These are phyloP conservation scores for Monilinia fructicola DNA, from an alignment of 2,329 filamentous ascomycete genomes.

Conservation along the genomic window DNA sequence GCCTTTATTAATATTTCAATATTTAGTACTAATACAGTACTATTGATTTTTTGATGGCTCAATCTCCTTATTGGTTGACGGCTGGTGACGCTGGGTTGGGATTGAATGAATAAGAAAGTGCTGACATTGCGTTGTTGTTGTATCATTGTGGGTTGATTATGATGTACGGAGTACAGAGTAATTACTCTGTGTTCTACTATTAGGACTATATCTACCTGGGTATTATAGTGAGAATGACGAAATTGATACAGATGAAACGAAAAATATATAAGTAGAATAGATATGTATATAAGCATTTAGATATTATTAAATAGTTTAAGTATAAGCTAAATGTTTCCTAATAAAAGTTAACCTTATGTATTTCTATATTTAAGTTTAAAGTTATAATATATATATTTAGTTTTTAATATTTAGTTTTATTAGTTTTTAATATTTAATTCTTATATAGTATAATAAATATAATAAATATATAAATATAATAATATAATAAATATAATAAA, in stretches of 20 bases:
- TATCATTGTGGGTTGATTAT: background rate
- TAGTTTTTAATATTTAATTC: too few species aligned
- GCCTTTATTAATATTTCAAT: background rate
- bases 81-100: background rate
- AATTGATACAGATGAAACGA: conserved; percentile 14
- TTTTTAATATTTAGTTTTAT: too few species aligned
- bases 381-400: too few species aligned
- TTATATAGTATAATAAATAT: too few species aligned
- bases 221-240: background rate
- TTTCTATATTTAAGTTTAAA: too few species aligned
- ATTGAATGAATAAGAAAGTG: background rate
- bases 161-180: too few species aligned
- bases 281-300: background rate
- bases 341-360: too few species aligned
- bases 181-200: too few species aligned
- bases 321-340: too few species aligned
- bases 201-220: background rate
- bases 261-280: background rate
- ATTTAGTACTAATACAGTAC: background rate
- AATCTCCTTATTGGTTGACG: background rate
- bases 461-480: too few species aligned
- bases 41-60: background rate
- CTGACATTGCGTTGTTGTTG: conserved; percentile 2
- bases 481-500: too few species aligned
- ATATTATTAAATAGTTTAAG: too few species aligned